Evolutionary conservation across 2,329 filamentous ascomycete genomes (phyloP).

Genomic region (Cephalotrichum gorgonifer): DNA sequence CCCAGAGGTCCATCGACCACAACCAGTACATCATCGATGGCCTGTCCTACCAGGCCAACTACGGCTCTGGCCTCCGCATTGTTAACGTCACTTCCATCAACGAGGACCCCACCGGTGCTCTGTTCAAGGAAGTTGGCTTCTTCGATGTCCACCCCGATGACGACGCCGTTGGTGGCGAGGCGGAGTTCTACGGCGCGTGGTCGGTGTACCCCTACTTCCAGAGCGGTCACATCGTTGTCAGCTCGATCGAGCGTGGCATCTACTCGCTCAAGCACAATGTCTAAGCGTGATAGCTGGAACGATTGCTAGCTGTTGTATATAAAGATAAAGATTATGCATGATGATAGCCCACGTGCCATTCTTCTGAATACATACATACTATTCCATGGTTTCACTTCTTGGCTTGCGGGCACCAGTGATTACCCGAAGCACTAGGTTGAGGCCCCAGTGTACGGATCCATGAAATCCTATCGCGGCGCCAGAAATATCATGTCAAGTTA

Average conservation of each 20-base stretch:
- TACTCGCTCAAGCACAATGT: slow-evolving; percentile 27
- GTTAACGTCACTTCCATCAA: slow-evolving; percentile 20
- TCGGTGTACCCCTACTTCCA: slow-evolving; percentile 34
- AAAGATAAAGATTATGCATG: neutral
- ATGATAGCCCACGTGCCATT: too few relatives aligned
- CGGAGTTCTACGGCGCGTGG: slow-evolving; percentile 33
- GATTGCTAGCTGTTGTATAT: too few relatives aligned
- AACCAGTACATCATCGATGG: slow-evolving; percentile 33
- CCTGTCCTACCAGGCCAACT: slow-evolving; percentile 33
- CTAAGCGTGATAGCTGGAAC: too few relatives aligned
- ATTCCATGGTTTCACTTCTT: too few relatives aligned
- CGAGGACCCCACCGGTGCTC: slow-evolving; percentile 24
- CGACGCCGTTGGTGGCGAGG: slow-evolving; percentile 22
- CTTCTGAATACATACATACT: too few relatives aligned
- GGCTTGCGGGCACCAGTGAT: too few relatives aligned
- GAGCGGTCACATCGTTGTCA: slow-evolving; percentile 33
- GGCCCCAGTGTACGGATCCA: too few relatives aligned
- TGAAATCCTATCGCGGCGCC: too few relatives aligned
- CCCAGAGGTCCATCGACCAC: slow-evolving; percentile 29
- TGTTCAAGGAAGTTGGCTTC: slow-evolving; percentile 29
- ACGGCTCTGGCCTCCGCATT: slow-evolving; percentile 31
- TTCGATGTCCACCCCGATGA: slow-evolving; percentile 38
- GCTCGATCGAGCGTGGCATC: slow-evolving; percentile 36
- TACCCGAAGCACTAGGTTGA: too few relatives aligned
- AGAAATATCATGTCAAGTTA: too few relatives aligned